Evolutionary conservation across 164 flowering plant species (phyloP), one percentile per base, ranked within the genome.

Genomic region (Umbellularia californica): DNA sequence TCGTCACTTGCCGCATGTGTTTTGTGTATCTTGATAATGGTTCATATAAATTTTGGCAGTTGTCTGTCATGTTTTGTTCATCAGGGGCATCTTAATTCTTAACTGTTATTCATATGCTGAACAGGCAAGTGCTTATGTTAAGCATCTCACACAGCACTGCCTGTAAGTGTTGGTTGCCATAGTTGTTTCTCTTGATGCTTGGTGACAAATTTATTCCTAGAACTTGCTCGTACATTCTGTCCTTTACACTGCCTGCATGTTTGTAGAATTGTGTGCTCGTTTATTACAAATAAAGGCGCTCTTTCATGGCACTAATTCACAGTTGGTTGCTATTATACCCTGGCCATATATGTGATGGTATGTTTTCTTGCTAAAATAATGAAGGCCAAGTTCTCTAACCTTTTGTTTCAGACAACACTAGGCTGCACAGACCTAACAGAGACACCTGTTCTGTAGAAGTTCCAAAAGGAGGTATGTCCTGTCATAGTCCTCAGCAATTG

Each of bases 361-460:
- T 27, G 19, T 13, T 27, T 30, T 28, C 28, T 17, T n/a, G 6
- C 55, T 6, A 69, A 28, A 41, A 19, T 19, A 68, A 33, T 41
- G 3, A 15, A 30, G 19, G 12, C 52, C n/a, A 19, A 22, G 28
- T 20, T 41, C 17, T 65, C n/a, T 55, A 55, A 51, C 11, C 47
- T 72, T 79, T 76, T 74, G 68, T 82, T 72, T 72, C 86, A 90
- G 97, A 83, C 88, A 92, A 87, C 25, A 50, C 75, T 64, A 82
- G 83, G 75, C 75, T 81, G 33, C 83, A 71, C 58, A 85, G 71
- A 76, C 73, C 74, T 30, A 84, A 41, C 71, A 79, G 88, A 80
- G 91, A 88, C 67, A 75, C 77, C 19, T 14, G 68, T 74, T 76
- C 86, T 60, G 28, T 71, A 69, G 97, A 88, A 78, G 79, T 69